Evolutionary conservation across 2,329 filamentous ascomycete species (phyloP).

Genomic region (Cadophora sp.): DNA sequence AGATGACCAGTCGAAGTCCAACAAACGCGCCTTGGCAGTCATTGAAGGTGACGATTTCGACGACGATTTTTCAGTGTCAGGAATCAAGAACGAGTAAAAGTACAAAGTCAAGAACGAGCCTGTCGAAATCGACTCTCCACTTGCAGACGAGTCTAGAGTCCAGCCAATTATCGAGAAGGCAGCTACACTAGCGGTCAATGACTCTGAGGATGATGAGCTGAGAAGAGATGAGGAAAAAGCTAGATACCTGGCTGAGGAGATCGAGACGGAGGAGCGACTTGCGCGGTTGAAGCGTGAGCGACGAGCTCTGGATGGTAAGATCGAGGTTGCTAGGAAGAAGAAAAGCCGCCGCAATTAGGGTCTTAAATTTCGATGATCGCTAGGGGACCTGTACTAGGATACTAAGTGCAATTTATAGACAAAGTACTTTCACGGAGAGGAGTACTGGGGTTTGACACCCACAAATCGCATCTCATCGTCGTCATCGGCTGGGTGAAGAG

Average conservation of each 20-base stretch:
- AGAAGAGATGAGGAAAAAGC: background rate
- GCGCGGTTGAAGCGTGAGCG: background rate
- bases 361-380: too few species aligned
- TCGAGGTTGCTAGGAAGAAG: background rate
- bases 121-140: background rate
- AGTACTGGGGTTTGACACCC: too few species aligned
- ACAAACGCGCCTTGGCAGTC: background rate
- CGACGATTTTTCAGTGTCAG: background rate
- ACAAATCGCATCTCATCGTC: too few species aligned
- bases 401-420: too few species aligned
- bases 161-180: too few species aligned
- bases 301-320: background rate
- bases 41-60: constrained; percentile 1
- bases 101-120: background rate
- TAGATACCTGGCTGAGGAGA: background rate
- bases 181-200: background rate
- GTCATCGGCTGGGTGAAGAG: background rate
- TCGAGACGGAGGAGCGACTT: background rate
- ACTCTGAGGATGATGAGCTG: background rate
- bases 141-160: background rate
- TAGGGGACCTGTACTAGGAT: too few species aligned
- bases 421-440: too few species aligned
- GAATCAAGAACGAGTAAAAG: background rate
- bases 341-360: background rate
- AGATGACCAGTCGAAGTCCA: constrained; percentile 3